Base-by-base conservation (phyloP, 345 rosid species). In the Streptanthus diversifolius region DNA sequence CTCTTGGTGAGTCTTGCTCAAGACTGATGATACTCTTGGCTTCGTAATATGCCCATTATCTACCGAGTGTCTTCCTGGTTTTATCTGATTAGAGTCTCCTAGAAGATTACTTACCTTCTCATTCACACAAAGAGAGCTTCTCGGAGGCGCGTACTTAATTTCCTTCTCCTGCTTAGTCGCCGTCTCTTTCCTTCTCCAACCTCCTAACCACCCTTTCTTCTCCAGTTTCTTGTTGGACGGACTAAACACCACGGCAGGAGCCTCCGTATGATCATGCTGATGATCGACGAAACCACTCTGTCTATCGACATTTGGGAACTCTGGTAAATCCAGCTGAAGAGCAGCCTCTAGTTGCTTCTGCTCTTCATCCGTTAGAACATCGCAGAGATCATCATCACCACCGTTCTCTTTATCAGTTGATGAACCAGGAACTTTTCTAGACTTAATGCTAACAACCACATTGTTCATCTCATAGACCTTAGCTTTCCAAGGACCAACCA, bases 401-500 rank as follows among this genome's bases (percentile, higher is more conserved):
- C 74, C 89, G 53, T 93, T 89, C 75, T 93, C 97, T 47, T 89
- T 95, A 71, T 91, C 96, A n/a, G 79, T 53, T 84, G 83, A 84
- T 44, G 91, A 86, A 70, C 98, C 95, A 3, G 97, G 98, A 66
- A 95, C 95, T 67, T 80, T 82, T 73, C 97, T 85, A 33, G 99
- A 91, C 82, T 91, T 91, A 40, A 95, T 87, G 80, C 96, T 90
- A 69, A 95, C 96, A 66, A 90, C 90, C 36, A 95, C 99, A 84
- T 90, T 95, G 73, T 91, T 90, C 99, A 95, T 91, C 56, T 95
- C 99, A 77, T 95, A 95, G 44, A 95, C 95, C 83, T 91, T 95
- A 18, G 90, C 95, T 79, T 82, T 91, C 99, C 99, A 95, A 41
- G 81, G 52, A 15, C 97, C 96, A 70, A 95, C 95, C 83, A 84